Conservation (phyloP, 192 early-diverging fungal species). For the Rhizophagus clarus region DNA sequence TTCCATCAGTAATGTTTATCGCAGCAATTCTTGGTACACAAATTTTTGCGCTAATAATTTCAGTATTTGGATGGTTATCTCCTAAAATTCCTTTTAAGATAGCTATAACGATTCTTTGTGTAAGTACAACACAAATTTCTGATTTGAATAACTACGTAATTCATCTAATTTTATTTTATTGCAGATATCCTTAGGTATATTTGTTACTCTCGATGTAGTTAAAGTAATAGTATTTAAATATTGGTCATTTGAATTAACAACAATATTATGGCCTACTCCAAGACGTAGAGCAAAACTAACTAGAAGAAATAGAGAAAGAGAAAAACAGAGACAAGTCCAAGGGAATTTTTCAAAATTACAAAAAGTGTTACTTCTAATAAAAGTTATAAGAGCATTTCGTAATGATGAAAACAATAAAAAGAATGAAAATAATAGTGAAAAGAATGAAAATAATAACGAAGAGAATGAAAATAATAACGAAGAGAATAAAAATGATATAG, state of each 20-base stretch:
- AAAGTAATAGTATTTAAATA: constrained; percentile 81
- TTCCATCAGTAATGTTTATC: constrained; percentile 78
- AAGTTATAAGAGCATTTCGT: constrained; percentile 34
- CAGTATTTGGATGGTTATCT: constrained; percentile 67
- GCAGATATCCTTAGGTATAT: constrained; percentile 73
- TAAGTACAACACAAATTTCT: not conserved
- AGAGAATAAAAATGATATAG: no score
- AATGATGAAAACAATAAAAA: not conserved
- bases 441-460: not conserved
- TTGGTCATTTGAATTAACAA: constrained; percentile 92
- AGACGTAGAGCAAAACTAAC: constrained; percentile 63
- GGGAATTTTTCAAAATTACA: constrained; percentile 43
- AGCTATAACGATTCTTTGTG: constrained; percentile 45
- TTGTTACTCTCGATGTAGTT: constrained; percentile 84
- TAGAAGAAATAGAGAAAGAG: constrained; percentile 46
- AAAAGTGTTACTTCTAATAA: constrained; percentile 40
- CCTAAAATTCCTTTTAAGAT: constrained; percentile 69
- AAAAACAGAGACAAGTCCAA: constrained; percentile 47
- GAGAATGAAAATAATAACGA: no score
- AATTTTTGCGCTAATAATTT: constrained; percentile 84
- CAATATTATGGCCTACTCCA: constrained; percentile 75
- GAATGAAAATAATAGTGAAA: not conserved
- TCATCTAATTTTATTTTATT: not conserved
- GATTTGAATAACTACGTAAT: not conserved
- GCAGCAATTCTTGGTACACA: constrained; percentile 84